Conservation (phyloP, 1,284 basidiomycete species). For the Cystobasidium pallidum region DNA sequence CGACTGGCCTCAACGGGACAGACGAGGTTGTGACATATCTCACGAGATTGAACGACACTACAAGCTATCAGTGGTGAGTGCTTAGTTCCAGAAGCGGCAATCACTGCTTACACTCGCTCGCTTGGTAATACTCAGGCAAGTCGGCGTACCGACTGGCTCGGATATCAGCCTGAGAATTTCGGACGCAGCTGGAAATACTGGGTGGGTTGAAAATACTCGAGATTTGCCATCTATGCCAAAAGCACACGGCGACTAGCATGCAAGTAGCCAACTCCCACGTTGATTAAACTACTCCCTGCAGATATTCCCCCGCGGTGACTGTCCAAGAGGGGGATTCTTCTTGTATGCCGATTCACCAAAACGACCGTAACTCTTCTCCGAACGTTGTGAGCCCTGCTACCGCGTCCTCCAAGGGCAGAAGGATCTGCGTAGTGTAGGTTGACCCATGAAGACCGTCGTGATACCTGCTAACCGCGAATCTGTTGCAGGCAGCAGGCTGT, state of each 20-base stretch:
- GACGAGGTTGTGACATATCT: conserved; percentile 24
- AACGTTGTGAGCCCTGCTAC: not conserved
- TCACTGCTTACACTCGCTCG: not conserved
- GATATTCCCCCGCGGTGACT: not conserved
- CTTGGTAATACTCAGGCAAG: conserved; percentile 10
- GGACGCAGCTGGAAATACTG: conserved; percentile 18
- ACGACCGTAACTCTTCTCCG: not conserved
- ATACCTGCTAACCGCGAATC: not conserved
- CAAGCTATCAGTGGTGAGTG: conserved; percentile 19
- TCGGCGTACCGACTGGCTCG: conserved; percentile 8
- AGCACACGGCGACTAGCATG: too few relatives aligned
- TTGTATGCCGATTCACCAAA: conserved; percentile 5
- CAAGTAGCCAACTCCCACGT: not conserved
- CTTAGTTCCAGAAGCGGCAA: not conserved
- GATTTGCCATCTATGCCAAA: too few relatives aligned
- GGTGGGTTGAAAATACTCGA: too few relatives aligned
- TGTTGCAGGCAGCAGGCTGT: not conserved
- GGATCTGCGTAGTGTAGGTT: not conserved
- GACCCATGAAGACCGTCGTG: too few relatives aligned
- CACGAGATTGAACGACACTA: conserved; percentile 20
- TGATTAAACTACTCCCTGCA: not conserved
- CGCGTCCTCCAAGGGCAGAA: not conserved
- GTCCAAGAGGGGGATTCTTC: conserved; percentile 13
- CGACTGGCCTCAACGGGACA: conserved; percentile 2
- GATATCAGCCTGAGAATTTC: conserved; percentile 19